phyloP scores from a whole-genome alignment of 148 eudicot species.

The Vaccinium darrowii region DNA sequence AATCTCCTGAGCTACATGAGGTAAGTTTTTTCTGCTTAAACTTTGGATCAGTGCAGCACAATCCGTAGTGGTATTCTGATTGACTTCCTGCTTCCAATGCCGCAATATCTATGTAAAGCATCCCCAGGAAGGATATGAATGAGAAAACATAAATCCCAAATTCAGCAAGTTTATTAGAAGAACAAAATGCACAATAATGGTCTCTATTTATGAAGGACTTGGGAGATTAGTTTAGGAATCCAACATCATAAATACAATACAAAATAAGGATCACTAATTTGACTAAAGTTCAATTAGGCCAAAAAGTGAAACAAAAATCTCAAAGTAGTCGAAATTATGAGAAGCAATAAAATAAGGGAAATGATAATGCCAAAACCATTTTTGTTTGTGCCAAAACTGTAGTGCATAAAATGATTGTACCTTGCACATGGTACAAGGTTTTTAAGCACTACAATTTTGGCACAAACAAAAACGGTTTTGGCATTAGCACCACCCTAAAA shows the following conservation, averaged over 20 bases:
- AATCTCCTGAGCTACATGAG: slow-evolving; percentile 20
- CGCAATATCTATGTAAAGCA: slow-evolving; percentile 12
- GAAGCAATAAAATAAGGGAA: too few relatives aligned
- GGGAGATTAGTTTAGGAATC: neutral
- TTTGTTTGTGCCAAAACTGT: too few relatives aligned
- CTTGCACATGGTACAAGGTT: too few relatives aligned
- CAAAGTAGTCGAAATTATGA: neutral
- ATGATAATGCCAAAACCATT: too few relatives aligned
- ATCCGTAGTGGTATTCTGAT: neutral
- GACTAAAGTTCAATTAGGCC: neutral
- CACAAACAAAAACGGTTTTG: too few relatives aligned
- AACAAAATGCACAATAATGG: neutral
- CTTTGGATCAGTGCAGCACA: slow-evolving; percentile 15
- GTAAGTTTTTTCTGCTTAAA: slow-evolving; percentile 19
- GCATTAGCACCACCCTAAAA: too few relatives aligned
- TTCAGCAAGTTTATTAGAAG: neutral
- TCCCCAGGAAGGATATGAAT: neutral
- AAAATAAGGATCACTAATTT: neutral
- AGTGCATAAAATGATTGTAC: too few relatives aligned
- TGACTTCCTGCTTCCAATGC: slow-evolving; percentile 18
- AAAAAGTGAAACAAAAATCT: neutral
- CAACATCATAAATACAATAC: neutral
- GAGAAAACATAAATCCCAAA: neutral
- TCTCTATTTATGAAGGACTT: neutral
- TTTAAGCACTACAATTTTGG: too few relatives aligned